Evolutionary conservation across 2,329 filamentous ascomycete species (phyloP), one percentile per base, ranked within the genome.

Genomic region (Sclerotinia glacialis): DNA sequence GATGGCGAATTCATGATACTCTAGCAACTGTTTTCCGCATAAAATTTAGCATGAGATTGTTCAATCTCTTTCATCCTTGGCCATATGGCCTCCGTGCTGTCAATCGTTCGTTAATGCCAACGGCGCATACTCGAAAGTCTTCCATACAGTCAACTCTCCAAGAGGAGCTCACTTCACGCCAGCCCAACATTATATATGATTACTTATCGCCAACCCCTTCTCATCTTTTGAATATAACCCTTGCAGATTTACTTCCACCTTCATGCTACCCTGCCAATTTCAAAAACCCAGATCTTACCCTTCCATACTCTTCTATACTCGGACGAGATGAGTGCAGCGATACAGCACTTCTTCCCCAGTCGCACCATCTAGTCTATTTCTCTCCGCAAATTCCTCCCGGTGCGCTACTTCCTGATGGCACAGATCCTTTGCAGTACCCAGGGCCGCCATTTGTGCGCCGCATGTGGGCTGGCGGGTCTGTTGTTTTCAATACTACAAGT

Each of bases 321-420:
- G 56, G 34, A 50, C 14, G 66, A 52, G 55, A 46, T 21, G 21
- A 59, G 26, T 44, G 53, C 23, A 55, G 54, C 21, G 42, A 62
- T 31, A 23, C 26, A 34, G 8, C 53, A 40, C n/a, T 42, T 6
- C 55, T 76, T 8, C 87, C 89, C 0, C 82, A 85, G 40, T 90
- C 89, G 46, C 89, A 96, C 76, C 93, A 97, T 77, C 83, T 97
- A 46, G 86, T 94, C 70, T 96, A 96, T 80, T 97, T 97, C 79
- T 92, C 93, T 67, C 85, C 90, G 14, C 85, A 87, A 69, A 80
- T 89, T 23, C 81, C 84, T 0, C 80, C 85, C 18, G 85, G 83
- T 9, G 72, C 81, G 44, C 84, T 98, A 53, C 83, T 92, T 23
- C 81, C 86, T 1, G 95, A 99, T 79, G 94, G 95, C 67, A 96